Evolutionary conservation across 1,284 basidiomycete species (phyloP).

Genomic region (Pseudozyma thailandica): DNA sequence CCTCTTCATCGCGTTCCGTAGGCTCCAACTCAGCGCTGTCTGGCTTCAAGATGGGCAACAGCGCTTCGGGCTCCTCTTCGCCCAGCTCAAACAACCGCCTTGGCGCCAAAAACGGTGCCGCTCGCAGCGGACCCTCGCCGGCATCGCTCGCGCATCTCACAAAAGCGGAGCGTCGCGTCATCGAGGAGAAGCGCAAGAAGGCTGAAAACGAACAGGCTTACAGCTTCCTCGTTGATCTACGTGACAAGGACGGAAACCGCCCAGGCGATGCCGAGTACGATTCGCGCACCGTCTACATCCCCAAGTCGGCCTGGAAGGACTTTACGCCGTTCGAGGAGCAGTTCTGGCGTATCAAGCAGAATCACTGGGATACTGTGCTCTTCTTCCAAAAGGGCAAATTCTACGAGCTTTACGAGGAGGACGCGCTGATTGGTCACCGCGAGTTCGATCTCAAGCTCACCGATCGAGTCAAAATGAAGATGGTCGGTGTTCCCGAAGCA

Average conservation of each 20-base stretch:
- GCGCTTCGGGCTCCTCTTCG: conserved; percentile 19
- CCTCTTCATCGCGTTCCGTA: conserved; percentile 16
- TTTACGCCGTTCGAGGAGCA: conserved; percentile 94
- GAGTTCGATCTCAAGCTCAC: conserved; percentile 74
- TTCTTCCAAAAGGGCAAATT: conserved; percentile 93
- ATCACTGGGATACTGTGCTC: conserved; percentile 74
- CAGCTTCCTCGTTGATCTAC: conserved; percentile 80
- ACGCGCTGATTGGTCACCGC: conserved; percentile 68
- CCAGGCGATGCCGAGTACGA: conserved; percentile 91
- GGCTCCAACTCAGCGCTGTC: conserved; percentile 21
- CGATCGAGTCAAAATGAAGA: conserved; percentile 92
- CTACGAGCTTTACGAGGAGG: conserved; percentile 67
- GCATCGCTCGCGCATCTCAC: conserved; percentile 76
- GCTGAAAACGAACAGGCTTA: conserved; percentile 83
- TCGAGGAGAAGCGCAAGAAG: conserved; percentile 73
- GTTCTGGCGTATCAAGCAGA: conserved; percentile 67
- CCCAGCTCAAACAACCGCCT: conserved; percentile 3
- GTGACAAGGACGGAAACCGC: conserved; percentile 84
- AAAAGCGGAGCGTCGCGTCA: conserved; percentile 80
- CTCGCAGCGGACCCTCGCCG: conserved; percentile 19
- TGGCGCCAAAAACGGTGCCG: conserved; percentile 9
- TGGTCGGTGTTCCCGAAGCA: conserved; percentile 94
- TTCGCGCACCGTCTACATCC: conserved; percentile 86
- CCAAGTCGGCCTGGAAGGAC: conserved; percentile 79
- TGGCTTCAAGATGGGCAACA: conserved; percentile 33